phyloP scores from a whole-genome alignment of 73 alveolate genomes.

The Paramecium octaurelia region DNA sequence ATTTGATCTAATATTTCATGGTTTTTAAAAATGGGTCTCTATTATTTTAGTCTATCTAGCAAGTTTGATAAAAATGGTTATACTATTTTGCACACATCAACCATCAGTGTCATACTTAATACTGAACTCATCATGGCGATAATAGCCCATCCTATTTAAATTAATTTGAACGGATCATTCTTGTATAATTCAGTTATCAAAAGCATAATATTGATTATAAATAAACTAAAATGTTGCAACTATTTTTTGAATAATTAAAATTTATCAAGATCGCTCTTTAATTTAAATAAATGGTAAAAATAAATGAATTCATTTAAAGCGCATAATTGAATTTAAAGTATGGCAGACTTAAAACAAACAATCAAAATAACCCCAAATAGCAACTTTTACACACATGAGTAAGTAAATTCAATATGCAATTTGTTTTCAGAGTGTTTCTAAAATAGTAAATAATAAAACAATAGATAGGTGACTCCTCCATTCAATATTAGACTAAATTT shows the following conservation, averaged over 20 bases:
- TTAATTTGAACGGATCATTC: background rate
- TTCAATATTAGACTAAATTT: background rate
- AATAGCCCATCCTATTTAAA: background rate
- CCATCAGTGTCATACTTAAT: background rate
- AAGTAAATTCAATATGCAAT: background rate
- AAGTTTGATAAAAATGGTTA: background rate
- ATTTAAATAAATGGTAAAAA: background rate
- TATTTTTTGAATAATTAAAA: background rate
- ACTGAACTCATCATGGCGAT: background rate
- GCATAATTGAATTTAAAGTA: background rate
- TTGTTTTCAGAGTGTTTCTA: background rate
- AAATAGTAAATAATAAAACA: background rate
- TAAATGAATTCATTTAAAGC: background rate
- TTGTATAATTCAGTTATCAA: background rate
- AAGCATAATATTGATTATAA: background rate
- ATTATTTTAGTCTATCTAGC: background rate
- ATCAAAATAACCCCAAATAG: background rate
- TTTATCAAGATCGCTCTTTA: background rate
- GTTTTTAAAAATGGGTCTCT: no score
- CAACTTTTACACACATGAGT: background rate
- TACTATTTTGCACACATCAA: background rate
- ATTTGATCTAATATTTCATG: background rate
- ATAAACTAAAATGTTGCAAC: background rate
- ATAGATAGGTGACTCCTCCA: background rate
- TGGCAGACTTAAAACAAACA: background rate